Evolutionary conservation across 2,329 filamentous ascomycete species (phyloP).

Genomic region (Aspergillus quadrilineatus): DNA sequence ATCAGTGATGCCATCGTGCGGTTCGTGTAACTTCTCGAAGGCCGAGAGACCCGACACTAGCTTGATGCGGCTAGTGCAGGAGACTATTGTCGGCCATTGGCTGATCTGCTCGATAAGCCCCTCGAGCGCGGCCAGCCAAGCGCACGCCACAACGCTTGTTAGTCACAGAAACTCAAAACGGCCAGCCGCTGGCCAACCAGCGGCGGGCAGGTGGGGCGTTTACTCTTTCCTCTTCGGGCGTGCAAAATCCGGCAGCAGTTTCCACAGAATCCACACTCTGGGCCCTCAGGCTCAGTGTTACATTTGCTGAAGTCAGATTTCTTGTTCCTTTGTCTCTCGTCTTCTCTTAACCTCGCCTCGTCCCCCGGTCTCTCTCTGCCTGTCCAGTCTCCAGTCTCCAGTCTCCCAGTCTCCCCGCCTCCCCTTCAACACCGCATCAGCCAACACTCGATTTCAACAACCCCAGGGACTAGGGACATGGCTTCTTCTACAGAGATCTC

Average conservation of each 20-base stretch:
- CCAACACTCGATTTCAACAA: background rate
- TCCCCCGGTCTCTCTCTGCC: background rate
- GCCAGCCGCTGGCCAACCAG: background rate
- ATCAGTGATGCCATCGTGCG: background rate
- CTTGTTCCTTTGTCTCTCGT: background rate
- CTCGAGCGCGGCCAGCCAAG: background rate
- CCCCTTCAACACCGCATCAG: background rate
- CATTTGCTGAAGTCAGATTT: slow-evolving; percentile 1
- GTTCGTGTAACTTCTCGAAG: slow-evolving; percentile 1
- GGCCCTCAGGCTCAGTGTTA: slow-evolving; percentile 1
- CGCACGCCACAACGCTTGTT: slow-evolving; percentile 14
- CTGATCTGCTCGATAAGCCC: background rate
- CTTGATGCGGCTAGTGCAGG: background rate
- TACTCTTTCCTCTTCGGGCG: slow-evolving; percentile 4
- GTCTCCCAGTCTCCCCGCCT: background rate
- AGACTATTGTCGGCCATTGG: background rate
- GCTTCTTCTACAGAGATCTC: slow-evolving; percentile 15
- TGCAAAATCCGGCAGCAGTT: slow-evolving; percentile 8
- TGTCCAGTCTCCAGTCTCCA: background rate
- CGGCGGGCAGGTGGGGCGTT: background rate
- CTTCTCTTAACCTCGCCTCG: background rate
- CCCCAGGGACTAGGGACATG: slow-evolving; percentile 2
- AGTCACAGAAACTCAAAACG: slow-evolving; percentile 9
- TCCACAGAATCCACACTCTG: background rate
- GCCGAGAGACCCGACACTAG: background rate